Evolutionary conservation across 2,329 filamentous ascomycete species (phyloP), one percentile per base, ranked within the genome.

Genomic region (Pyrenophora teres): DNA sequence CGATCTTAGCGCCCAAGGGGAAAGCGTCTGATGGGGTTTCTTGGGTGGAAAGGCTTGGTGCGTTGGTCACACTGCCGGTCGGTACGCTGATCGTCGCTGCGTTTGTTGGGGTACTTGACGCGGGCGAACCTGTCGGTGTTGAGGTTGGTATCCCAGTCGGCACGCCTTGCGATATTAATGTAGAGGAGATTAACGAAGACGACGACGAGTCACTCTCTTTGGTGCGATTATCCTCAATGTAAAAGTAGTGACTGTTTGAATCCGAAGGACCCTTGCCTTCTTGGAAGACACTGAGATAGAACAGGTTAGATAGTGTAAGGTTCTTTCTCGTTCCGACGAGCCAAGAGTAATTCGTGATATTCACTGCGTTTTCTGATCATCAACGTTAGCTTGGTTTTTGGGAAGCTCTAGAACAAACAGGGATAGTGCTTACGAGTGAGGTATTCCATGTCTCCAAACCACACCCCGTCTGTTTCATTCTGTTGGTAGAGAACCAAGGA

Each of bases 401-500:
- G 18, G 18, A 15, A 30, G 30, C 3, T 23, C 40, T 37, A 3
- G 6, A 12, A 3, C 21, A 7, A 19, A 13, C 9, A 10, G 13
- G 6, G 42, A 37, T n/a, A 7, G 45, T 13, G 10, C 38, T 30
- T 40, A 54, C 50, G 45, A 7, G 41, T 49, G 2, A 54, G 31
- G 36, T 47, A 54, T 15, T 45, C 35, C 43, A 38, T 31, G 10
- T 46, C 39, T 35, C 39, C 43, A 13, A 51, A 40, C 25, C 37
- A 46, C 9, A 33, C 12, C 5, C 25, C 46, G 19, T 33, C 27
- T 9, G 35, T 45, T 19, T 54, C 39, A 31, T 45, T 37, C 12
- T 49, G 36, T 30, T 54, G 50, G 15, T 42, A 54, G 3, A 54
- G 50, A 12, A 43, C 32, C 19, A 54, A 32, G 12, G 50, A 54